Percentiles rank a stretch among this genome's conserved stretches.
These are phyloP conservation scores for Elaphomyces granulatus DNA, from an alignment of 495 filamentous ascomycete genomes.

Conservation along the genomic window DNA sequence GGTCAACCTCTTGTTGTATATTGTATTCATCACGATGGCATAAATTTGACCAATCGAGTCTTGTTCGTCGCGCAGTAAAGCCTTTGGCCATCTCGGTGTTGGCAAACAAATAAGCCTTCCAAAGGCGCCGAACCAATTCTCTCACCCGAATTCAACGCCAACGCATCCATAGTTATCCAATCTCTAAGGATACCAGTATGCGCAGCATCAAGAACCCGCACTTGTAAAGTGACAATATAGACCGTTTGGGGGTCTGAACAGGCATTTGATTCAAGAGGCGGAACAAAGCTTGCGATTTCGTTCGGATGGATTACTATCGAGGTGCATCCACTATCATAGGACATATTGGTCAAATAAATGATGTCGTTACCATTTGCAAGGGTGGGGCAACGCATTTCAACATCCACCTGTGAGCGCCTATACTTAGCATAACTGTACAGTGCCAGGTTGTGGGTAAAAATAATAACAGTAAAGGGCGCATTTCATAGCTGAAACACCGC, in stretches of 20 bases:
- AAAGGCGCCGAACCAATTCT: background rate
- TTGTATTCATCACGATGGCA: background rate
- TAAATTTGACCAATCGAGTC: background rate
- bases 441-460: background rate
- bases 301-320: background rate
- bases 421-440: background rate
- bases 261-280: background rate
- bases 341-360: background rate
- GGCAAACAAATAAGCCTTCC: background rate
- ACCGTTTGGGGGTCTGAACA: background rate
- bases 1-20: too few relatives aligned
- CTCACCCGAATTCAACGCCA: background rate
- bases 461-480: background rate
- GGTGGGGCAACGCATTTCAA: background rate
- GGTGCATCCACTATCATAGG: background rate
- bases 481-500: background rate
- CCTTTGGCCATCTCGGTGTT: background rate
- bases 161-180: background rate
- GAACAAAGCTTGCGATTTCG: background rate
- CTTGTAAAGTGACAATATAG: background rate
- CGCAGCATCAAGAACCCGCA: background rate
- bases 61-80: background rate
- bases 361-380: background rate
- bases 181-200: background rate
- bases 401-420: background rate